Evolutionary conservation across 2,329 filamentous ascomycete genomes (phyloP), one percentile per base, ranked within the genome.

Genomic region (Iodosphaeria phyllophila): DNA sequence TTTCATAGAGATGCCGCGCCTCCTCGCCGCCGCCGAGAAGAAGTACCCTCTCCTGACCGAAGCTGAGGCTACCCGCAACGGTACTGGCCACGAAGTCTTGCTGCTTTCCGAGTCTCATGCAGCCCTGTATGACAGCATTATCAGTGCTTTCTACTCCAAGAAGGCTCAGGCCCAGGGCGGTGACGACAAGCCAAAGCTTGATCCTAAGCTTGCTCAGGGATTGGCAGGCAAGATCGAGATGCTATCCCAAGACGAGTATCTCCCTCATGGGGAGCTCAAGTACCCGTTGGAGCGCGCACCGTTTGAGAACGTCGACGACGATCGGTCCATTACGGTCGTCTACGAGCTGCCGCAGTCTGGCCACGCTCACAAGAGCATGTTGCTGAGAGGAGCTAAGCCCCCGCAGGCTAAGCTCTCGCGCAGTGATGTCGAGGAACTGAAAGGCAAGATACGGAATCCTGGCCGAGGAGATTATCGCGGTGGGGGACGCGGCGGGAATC

Each of bases 1-100:
- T 0, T 98, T 95, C 47, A 98, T 98, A 39, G 84, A 98, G 39
- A 89, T 92, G 60, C 71, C 74, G 26, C 72, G 84, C 26, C 56
- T 98, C 11, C 58, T 98, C 6, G 60, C 64, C 11, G 86, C 86
- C 6, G 86, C 95, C 56, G 64, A 69, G 23, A 74, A 71, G 34
- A 82, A 77, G 39, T 92, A 93, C 41, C 77, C 76, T 5, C 55
- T 79, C 9, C 58, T 98, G 4, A 78, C 69, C 10, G 59, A 70
- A 0, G 79, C 82, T 23, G 89, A 95, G 42, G 56, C 60, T 21
- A 65, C 65, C 14, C 74, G 91, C 14, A 98, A 98, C 42, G 64
- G 65, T 15, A 55, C 74, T 19, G 89, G 89, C 14, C 71, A 67
- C 32, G 84, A 93, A 30, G 75, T 79, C 1, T 57, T 98, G 9